A percentile compares a stretch with the other conserved stretches of the same genome.
Conservation (phyloP, 2,329 filamentous ascomycete species). For the Colletotrichum lentis region DNA sequence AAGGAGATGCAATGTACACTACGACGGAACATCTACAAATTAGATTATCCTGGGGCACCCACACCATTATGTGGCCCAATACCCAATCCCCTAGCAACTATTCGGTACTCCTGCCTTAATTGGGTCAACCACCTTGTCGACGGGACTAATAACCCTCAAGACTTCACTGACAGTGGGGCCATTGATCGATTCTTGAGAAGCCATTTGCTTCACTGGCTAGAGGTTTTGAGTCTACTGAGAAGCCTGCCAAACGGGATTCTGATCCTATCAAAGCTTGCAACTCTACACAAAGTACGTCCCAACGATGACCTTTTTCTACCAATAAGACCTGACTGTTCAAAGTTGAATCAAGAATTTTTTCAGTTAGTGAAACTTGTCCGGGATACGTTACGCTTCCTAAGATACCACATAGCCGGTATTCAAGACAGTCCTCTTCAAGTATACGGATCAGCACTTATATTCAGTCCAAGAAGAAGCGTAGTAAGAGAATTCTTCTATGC, state of each 20-base stretch:
- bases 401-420: neutral
- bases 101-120: constrained; percentile 45
- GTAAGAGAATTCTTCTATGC: neutral
- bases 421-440: neutral
- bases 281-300: neutral
- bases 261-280: neutral
- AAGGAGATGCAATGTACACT: too few species aligned
- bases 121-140: constrained; percentile 44
- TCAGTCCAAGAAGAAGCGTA: neutral
- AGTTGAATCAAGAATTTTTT: neutral
- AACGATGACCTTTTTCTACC: neutral
- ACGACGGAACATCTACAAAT: neutral
- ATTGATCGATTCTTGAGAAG: neutral
- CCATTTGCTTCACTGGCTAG: neutral
- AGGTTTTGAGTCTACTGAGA: neutral
- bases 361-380: neutral
- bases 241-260: neutral
- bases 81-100: constrained; percentile 38
- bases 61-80: neutral
- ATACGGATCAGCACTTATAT: neutral
- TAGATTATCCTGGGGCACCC: neutral
- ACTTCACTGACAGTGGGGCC: neutral
- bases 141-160: neutral
- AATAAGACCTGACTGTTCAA: neutral
- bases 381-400: neutral